Percentiles rank a stretch among this genome's conserved stretches.
Evolutionary conservation across 2,329 filamentous ascomycete species (phyloP).

Genomic region (Sclerotinia minor): DNA sequence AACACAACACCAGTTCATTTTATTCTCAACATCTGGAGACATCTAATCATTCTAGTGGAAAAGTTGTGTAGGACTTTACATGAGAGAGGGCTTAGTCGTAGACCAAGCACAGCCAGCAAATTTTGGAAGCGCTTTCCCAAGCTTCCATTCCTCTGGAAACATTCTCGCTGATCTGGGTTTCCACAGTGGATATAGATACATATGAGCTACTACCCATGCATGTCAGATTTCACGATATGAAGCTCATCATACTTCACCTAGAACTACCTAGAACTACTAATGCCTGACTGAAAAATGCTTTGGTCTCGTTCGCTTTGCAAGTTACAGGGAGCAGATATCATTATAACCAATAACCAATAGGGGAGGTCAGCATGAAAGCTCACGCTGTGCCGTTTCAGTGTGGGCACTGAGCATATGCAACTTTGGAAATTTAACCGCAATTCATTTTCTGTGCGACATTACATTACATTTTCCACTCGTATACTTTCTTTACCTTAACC

Average conservation of each 20-base stretch:
- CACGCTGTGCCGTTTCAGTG: conserved; percentile 25
- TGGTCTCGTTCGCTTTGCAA: conserved; percentile 16
- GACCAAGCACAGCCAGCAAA: not conserved
- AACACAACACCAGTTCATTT: conserved; percentile 13
- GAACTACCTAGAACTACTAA: not conserved
- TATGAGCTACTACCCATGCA: not conserved
- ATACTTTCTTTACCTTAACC: not conserved
- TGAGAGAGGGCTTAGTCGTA: not conserved
- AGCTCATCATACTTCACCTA: not conserved
- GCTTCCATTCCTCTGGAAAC: not conserved
- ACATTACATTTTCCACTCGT: not conserved
- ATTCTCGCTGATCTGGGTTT: not conserved
- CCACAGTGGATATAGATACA: conserved; percentile 6
- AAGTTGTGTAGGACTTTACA: not conserved
- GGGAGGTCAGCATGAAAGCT: conserved; percentile 21
- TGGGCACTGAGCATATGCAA: conserved; percentile 3
- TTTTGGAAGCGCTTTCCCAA: not conserved
- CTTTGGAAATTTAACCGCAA: conserved; percentile 10
- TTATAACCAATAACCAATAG: conserved; percentile 17
- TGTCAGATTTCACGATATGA: conserved; percentile 19
- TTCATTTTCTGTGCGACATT: conserved; percentile 20
- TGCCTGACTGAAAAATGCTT: conserved; percentile 14
- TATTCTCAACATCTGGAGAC: conserved; percentile 19
- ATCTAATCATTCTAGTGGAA: not conserved
- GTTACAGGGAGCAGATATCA: conserved; percentile 23